Percentiles rank a stretch among this genome's conserved stretches.
phyloP scores from a whole-genome alignment of 75 land plant species.

The Selaginella tamariscina region DNA sequence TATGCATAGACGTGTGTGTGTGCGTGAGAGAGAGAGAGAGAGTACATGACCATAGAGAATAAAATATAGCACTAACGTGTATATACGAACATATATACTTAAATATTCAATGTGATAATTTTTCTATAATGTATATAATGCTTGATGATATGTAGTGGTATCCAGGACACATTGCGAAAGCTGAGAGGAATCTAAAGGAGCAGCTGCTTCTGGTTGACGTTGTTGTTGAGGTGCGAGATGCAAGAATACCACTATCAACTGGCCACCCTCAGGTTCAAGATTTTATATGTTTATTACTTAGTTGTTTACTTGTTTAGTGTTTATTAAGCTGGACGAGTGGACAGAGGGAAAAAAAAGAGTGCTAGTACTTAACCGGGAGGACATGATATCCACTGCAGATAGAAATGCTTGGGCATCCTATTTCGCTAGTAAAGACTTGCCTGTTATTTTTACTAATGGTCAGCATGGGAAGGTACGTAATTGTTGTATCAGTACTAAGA shows the following conservation, averaged over 20 bases:
- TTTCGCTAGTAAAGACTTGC: slow-evolving; percentile 52
- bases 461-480: slow-evolving; percentile 64
- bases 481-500: too few relatives aligned
- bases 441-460: slow-evolving; percentile 68
- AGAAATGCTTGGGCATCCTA: slow-evolving; percentile 81
- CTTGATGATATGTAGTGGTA: too few relatives aligned
- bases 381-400: slow-evolving; percentile 77
- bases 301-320: neutral
- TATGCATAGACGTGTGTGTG: too few relatives aligned
- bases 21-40: too few relatives aligned
- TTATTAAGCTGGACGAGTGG: slow-evolving; percentile 76
- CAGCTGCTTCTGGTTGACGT: slow-evolving; percentile 89
- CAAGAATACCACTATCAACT: slow-evolving; percentile 84
- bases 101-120: too few relatives aligned
- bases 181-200: slow-evolving; percentile 74
- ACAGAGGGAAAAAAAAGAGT: slow-evolving; percentile 69
- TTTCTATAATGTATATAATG: too few relatives aligned
- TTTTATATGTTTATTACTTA: too few relatives aligned
- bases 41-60: too few relatives aligned
- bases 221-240: slow-evolving; percentile 92
- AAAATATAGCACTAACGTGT: too few relatives aligned
- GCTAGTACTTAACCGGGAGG: slow-evolving; percentile 80
- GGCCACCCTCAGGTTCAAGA: slow-evolving; percentile 93
- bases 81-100: too few relatives aligned
- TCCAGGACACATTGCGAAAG: slow-evolving; percentile 98